Conservation (phyloP, 1,139 yeast species). For the Yamadazyma buinensis region DNA sequence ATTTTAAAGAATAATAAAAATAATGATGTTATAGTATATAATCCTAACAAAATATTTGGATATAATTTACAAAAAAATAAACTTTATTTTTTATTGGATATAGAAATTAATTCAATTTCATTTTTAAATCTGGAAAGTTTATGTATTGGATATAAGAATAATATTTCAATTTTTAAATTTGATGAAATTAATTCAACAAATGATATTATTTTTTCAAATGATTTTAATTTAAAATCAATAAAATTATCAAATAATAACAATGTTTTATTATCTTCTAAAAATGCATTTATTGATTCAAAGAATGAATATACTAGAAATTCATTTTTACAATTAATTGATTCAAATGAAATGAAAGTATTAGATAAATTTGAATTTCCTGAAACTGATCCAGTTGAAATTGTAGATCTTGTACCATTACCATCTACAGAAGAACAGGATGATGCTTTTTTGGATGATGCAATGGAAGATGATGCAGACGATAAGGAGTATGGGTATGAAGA, state of each 20-base stretch:
- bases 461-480: background rate
- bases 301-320: constrained; percentile 16
- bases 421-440: background rate
- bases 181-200: constrained; percentile 3
- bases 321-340: constrained; percentile 17
- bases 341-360: constrained; percentile 12
- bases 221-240: constrained; percentile 15
- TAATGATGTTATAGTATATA: constrained; percentile 11
- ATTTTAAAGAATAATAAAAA: constrained; percentile 8
- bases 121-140: constrained; percentile 8
- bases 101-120: constrained; percentile 11
- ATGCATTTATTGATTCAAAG: constrained; percentile 11
- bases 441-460: constrained; percentile 1
- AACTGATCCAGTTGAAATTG: constrained; percentile 14
- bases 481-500: background rate
- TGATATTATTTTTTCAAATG: constrained; percentile 15
- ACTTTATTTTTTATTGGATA: constrained; percentile 1
- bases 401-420: constrained; percentile 16
- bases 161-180: constrained; percentile 10
- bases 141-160: constrained; percentile 9
- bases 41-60: constrained; percentile 9
- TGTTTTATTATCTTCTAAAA: constrained; percentile 18
- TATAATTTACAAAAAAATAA: constrained; percentile 7
- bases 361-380: constrained; percentile 11
- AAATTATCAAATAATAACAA: constrained; percentile 10